Evolutionary conservation across 2,329 filamentous ascomycete species (phyloP).

Genomic region (Fusarium camptoceras): DNA sequence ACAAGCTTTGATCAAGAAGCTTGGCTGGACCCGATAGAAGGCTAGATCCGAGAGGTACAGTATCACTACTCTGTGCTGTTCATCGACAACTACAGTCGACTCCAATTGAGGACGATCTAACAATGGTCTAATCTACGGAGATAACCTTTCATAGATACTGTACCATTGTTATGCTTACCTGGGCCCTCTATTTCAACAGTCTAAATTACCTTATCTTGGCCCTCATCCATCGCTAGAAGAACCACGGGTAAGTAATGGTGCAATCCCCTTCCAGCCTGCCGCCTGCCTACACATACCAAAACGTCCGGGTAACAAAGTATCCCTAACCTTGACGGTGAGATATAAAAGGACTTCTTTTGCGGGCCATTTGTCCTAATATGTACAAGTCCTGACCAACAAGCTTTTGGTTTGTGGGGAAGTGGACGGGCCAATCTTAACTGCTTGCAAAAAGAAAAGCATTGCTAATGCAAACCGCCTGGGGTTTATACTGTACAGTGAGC

Average conservation of each 20-base stretch:
- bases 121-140: background rate
- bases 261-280: constrained; percentile 9
- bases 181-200: background rate
- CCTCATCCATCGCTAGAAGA: constrained; percentile 2
- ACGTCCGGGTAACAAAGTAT: constrained; percentile 5
- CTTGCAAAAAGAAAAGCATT: constrained; percentile 8
- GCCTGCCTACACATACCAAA: background rate
- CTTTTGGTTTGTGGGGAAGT: constrained; percentile 41
- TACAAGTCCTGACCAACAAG: constrained; percentile 36
- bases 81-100: background rate
- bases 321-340: constrained; percentile 9
- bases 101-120: background rate
- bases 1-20: constrained; percentile 28
- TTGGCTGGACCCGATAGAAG: constrained; percentile 11
- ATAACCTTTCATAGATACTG: background rate
- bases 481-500: background rate
- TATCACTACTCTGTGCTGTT: background rate
- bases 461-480: constrained; percentile 22
- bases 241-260: background rate
- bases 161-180: background rate
- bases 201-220: background rate
- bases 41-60: constrained; percentile 11
- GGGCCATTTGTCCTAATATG: constrained; percentile 31
- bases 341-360: constrained; percentile 33
- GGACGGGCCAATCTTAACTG: constrained; percentile 34